Percentiles rank a stretch among this genome's conserved stretches.
These are phyloP conservation scores for Trichothecium sympodiale DNA, from an alignment of 2,329 filamentous ascomycete genomes.

Conservation along the genomic window DNA sequence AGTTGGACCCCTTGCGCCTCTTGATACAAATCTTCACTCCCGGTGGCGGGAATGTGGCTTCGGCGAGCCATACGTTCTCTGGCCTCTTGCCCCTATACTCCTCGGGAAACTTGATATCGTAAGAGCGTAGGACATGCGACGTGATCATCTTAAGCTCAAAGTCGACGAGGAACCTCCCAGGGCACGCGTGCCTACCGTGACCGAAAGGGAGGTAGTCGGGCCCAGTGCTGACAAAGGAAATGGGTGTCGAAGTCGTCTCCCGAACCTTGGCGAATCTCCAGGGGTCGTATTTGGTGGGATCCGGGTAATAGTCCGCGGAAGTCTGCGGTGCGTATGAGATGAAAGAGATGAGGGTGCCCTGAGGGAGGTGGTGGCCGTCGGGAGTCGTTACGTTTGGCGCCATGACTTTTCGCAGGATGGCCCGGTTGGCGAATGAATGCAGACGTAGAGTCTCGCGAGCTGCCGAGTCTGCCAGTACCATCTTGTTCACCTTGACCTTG, in stretches of 20 bases:
- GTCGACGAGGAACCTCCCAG: constrained; percentile 25
- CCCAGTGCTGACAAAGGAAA: constrained; percentile 21
- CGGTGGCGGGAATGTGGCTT: constrained; percentile 4
- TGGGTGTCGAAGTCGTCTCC: constrained; percentile 23
- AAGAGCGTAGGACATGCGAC: constrained; percentile 18
- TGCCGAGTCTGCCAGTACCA: constrained; percentile 28
- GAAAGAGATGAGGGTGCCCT: constrained; percentile 20
- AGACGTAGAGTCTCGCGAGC: constrained; percentile 27
- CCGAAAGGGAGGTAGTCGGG: constrained; percentile 24
- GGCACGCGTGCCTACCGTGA: constrained; percentile 26
- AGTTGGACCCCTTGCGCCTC: not conserved
- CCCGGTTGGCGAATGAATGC: constrained; percentile 13
- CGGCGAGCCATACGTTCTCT: constrained; percentile 7
- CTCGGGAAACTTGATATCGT: constrained; percentile 15
- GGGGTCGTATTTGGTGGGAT: constrained; percentile 26
- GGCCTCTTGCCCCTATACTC: constrained; percentile 8
- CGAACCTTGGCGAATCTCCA: constrained; percentile 23
- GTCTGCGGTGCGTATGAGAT: constrained; percentile 17
- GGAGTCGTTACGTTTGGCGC: constrained; percentile 17
- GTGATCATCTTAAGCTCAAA: constrained; percentile 26
- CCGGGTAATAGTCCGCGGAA: constrained; percentile 18
- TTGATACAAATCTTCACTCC: constrained; percentile 1
- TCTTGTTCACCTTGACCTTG: constrained; percentile 22
- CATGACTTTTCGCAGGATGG: constrained; percentile 14
- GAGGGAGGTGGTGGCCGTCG: constrained; percentile 19